Percentiles rank a stretch among this genome's conserved stretches.
Evolutionary conservation across 805 yeast species (phyloP).

Genomic region (Yarrowia phangngaensis): DNA sequence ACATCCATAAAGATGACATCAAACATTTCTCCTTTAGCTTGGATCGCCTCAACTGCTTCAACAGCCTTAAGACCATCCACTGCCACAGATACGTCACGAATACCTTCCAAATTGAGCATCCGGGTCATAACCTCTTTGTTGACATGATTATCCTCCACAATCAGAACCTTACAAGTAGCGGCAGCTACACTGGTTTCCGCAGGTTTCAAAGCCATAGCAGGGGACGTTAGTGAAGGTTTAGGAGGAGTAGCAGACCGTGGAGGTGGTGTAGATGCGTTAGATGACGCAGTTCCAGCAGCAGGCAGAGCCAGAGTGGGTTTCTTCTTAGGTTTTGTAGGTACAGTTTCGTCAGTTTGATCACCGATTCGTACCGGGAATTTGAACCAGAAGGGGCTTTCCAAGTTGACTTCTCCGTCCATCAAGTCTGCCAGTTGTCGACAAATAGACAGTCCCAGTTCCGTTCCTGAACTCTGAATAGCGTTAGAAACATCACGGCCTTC

Average conservation of each 20-base stretch:
- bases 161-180: slow-evolving; percentile 49
- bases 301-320: not conserved
- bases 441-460: slow-evolving; percentile 86
- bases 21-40: slow-evolving; percentile 39
- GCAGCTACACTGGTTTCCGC: not conserved
- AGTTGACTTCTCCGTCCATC: slow-evolving; percentile 82
- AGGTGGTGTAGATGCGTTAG: not conserved
- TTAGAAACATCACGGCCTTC: slow-evolving; percentile 22
- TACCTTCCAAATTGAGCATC: slow-evolving; percentile 83
- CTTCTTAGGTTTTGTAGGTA: not conserved
- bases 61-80: slow-evolving; percentile 91
- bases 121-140: slow-evolving; percentile 91
- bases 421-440: slow-evolving; percentile 85
- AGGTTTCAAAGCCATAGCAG: not conserved
- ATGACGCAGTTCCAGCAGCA: not conserved
- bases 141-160: slow-evolving; percentile 91
- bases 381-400: slow-evolving; percentile 41
- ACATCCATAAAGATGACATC: slow-evolving; percentile 94
- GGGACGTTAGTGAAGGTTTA: not conserved
- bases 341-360: not conserved
- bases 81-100: slow-evolving; percentile 66
- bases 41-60: slow-evolving; percentile 48
- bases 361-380: slow-evolving; percentile 6
- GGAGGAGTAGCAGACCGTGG: not conserved
- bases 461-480: slow-evolving; percentile 48